phyloP scores from a whole-genome alignment of 345 rosid genomes.

The Lepidium africanum region DNA sequence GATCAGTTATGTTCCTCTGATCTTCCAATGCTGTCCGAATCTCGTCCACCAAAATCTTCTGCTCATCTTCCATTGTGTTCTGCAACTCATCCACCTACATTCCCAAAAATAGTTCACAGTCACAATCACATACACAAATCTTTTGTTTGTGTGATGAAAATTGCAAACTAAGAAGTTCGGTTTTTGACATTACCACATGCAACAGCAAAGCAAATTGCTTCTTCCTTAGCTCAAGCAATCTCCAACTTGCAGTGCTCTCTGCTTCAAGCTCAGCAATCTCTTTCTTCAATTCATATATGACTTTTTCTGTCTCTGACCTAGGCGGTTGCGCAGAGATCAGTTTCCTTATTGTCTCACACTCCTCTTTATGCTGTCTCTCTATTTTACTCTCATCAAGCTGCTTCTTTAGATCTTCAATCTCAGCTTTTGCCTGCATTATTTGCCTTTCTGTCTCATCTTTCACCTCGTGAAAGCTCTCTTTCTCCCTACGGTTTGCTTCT shows the following conservation, averaged over 20 bases:
- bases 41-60: conserved; percentile 81
- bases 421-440: conserved; percentile 59
- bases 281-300: conserved; percentile 61
- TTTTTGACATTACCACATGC: conserved; percentile 68
- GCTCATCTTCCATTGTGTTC: conserved; percentile 84
- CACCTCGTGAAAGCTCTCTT: conserved; percentile 75
- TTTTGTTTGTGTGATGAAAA: neutral
- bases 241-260: conserved; percentile 71
- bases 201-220: conserved; percentile 81
- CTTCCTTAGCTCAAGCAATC: conserved; percentile 89
- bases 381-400: conserved; percentile 90
- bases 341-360: conserved; percentile 82
- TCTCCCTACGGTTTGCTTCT: conserved; percentile 70
- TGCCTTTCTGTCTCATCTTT: conserved; percentile 72
- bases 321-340: conserved; percentile 81
- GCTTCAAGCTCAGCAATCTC: conserved; percentile 80
- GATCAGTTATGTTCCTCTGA: conserved; percentile 51
- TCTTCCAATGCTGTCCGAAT: conserved; percentile 71
- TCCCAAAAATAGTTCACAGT: neutral
- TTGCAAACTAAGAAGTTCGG: neutral
- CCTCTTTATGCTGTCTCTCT: conserved; percentile 95
- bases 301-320: conserved; percentile 73
- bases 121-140: neutral
- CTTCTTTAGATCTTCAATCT: conserved; percentile 77
- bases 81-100: conserved; percentile 90